These are phyloP conservation scores for Vitis labrusca DNA, from an alignment of 164 flowering plant species.

Conservation along the genomic window DNA sequence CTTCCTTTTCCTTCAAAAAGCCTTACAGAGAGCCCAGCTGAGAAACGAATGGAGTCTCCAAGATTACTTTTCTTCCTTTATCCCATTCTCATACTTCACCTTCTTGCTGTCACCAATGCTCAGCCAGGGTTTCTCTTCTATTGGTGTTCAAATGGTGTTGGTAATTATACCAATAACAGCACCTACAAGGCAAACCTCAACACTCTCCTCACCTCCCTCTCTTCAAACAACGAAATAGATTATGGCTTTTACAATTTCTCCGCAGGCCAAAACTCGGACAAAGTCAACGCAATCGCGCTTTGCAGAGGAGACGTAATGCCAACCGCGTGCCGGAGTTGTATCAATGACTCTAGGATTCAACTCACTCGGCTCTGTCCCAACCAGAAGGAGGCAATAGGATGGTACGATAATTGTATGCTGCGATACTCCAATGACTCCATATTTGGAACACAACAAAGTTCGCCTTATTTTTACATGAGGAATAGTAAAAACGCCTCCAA, in stretches of 20 bases:
- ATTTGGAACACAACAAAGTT: neutral
- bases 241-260: conserved; percentile 25
- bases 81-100: no score
- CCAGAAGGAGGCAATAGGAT: conserved; percentile 18
- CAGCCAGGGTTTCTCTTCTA: neutral
- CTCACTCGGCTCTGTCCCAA: conserved; percentile 19
- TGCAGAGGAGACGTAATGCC: conserved; percentile 18
- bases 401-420: conserved; percentile 21
- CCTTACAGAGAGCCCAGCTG: no score
- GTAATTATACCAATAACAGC: conserved; percentile 18
- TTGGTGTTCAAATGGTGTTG: neutral
- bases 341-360: neutral
- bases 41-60: no score
- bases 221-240: conserved; percentile 8
- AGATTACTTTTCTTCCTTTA: no score
- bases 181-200: conserved; percentile 24
- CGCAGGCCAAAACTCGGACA: conserved; percentile 11
- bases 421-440: conserved; percentile 27
- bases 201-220: conserved; percentile 25
- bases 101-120: no score
- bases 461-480: neutral
- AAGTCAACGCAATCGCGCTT: conserved; percentile 15
- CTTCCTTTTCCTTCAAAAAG: no score
- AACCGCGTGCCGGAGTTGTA: conserved; percentile 12
- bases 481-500: neutral